phyloP scores from a whole-genome alignment of 2,329 filamentous ascomycete species.

The Neospermospora avenae region DNA sequence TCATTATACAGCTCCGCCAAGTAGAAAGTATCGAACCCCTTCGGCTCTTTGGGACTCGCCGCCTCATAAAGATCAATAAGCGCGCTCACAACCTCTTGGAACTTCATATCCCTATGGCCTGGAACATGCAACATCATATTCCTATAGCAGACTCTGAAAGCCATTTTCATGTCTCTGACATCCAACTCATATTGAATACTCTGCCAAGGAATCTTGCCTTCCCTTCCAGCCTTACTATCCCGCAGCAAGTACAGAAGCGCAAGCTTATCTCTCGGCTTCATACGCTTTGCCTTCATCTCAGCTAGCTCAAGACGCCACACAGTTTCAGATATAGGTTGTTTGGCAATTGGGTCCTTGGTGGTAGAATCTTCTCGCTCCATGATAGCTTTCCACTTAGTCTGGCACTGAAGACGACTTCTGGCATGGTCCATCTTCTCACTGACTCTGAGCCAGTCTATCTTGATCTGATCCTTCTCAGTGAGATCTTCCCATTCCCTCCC shows the following conservation, averaged over 20 bases:
- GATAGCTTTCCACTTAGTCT: slow-evolving; percentile 59
- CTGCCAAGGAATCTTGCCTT: slow-evolving; percentile 50
- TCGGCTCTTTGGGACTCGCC: slow-evolving; percentile 25
- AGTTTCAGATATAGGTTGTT: slow-evolving; percentile 30
- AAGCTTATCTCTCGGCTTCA: slow-evolving; percentile 45
- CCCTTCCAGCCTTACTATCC: slow-evolving; percentile 39
- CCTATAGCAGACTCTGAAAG: slow-evolving; percentile 30
- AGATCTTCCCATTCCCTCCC: slow-evolving; percentile 31
- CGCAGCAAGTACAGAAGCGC: slow-evolving; percentile 44
- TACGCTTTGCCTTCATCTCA: slow-evolving; percentile 43
- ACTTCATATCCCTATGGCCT: slow-evolving; percentile 29
- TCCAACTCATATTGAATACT: slow-evolving; percentile 43
- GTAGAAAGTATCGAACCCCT: slow-evolving; percentile 5
- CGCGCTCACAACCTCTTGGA: slow-evolving; percentile 29
- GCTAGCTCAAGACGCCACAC: slow-evolving; percentile 44
- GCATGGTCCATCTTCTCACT: slow-evolving; percentile 58
- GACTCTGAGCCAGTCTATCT: slow-evolving; percentile 64
- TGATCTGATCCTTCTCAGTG: slow-evolving; percentile 44
- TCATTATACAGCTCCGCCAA: background rate
- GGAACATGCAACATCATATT: slow-evolving; percentile 29
- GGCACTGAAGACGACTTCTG: slow-evolving; percentile 65
- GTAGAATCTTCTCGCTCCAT: slow-evolving; percentile 28
- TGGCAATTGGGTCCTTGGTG: slow-evolving; percentile 17
- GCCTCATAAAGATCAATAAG: slow-evolving; percentile 29
- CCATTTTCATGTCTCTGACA: slow-evolving; percentile 36